Evolutionary conservation across 2,329 filamentous ascomycete species (phyloP), one percentile per base, ranked within the genome.

Genomic region (Cladosporium colombiae): DNA sequence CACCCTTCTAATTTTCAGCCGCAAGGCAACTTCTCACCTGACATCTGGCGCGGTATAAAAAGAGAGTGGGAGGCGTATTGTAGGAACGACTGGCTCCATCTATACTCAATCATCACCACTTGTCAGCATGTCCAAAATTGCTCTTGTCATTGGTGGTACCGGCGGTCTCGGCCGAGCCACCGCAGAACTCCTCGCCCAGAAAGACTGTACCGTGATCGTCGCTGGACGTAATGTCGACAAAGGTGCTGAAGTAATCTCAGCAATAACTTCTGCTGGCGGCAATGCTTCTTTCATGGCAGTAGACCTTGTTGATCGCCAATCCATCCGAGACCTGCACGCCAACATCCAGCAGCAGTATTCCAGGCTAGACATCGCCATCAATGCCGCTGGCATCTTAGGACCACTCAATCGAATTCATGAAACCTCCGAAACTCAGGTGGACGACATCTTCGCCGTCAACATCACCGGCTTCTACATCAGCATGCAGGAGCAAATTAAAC

Each of bases 381-480:
- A 81, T 62, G 75, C 77, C 0, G 80, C 80, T 0, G 80, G 80
- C 11, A 74, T 81, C 7, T 77, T 79, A 49, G 68, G 74, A 29
- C 77, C 77, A 2, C 79, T 78, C 7, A 76, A 74, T 1, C 76
- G 78, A 0, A 78, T 76, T 57, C 75, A 75, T 0, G 69, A 74
- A 18, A 78, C 76, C 0, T n/a, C 67, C 18, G 77, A 80, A 58
- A 73, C 82, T 62, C 83, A 83, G 56, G 67, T 83, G 0, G 79
- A 74, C 3, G 81, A 80, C 0, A 78, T 77, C 2, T 81, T 83
- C 66, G 79, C 77, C 65, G 74, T 82, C 2, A 58, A 64, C 50
- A 56, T 64, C 35, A 64, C 61, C 5, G 61, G 61, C 8, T 64
- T 64, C 61, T 64, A 64, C 52, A 23, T 64, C 25, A 64, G 61